Base-by-base conservation (phyloP, 306 rosid species). In the Prunus davidiana region DNA sequence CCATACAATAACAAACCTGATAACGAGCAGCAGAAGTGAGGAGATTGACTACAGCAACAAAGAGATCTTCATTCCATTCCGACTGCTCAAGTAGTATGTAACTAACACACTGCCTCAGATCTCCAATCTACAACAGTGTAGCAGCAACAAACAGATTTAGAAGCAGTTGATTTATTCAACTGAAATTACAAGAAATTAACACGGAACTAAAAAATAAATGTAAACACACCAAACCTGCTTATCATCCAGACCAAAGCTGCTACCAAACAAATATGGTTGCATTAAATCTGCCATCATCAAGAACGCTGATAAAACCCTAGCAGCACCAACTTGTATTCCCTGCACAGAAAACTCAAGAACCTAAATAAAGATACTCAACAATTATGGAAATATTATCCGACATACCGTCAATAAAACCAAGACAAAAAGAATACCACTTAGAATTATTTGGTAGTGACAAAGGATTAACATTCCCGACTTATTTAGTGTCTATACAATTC, bases 321-420 rank as follows among this genome's bases (percentile, higher is more conserved):
- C 88, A 73, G 97, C 97, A 79, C 93, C 91, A 34, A 86, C 69
- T 87, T 95, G 97, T 76, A 92, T 89, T 75, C 78, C 91, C 98
- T 95, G 87, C 77, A 78, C 12, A 61, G 80, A 79, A 51, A 84
- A 75, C 76, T 66, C 30, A 32, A 67, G 69, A 45, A 61, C 19
- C 43, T 67, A 54, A 61, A 46, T 70, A 77, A 78, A 81, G 65
- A 72, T 75, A 62, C 54, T 50, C 38, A 76, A 75, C 70, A 81
- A 67, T 25, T 16, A 49, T 20, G 32, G 8, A 6, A 52, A 41
- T 32, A 74, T 24, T 8, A 19, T 38, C 50, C 57, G 32, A 27
- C 56, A 5, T 58, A 43, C 54, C 63, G 12, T 30, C 43, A 6
- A 28, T 8, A 32, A 15, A 62, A 28, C 67, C 30, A 8, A 18